Base-by-base conservation (phyloP, 805 yeast species). In the Candida parachauliodes region DNA sequence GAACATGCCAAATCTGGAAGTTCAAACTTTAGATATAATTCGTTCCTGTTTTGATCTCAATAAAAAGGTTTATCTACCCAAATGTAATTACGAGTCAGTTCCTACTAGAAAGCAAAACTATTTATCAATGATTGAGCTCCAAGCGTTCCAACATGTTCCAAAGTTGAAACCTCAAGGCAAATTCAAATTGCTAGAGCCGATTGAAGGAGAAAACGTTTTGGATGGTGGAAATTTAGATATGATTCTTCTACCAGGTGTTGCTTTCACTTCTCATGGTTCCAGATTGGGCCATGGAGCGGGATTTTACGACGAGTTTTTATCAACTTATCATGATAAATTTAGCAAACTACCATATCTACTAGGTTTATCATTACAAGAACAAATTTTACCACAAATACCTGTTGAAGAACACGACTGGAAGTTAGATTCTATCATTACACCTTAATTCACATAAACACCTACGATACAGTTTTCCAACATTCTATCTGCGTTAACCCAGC, bases 241-340 rank as follows among this genome's bases (percentile, higher is more conserved):
- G 8, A 62, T 91, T 5, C 59, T 91, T 5, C 68, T 91, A 0
- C 98, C 98, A 0, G 97, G 95, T 0, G 81, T 91, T 1, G 96
- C 86, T 1, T 89, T 86, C 57, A 73, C 85, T 1, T 46, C 19
- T 4, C 41, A 41, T 1, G 59, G 79, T 16, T 56, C 65, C 9
- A 57, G 98, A 37, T 55, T 91, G 37, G 98, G 98, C 1, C 95
- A 88, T 55, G 98, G 98, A 1, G 91, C 81, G 4, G 98, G 97
- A 0, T 88, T 77, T 57, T 91, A 93, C 56, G 98, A 91, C 55
- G 87, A 82, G 49, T 69, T 51, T 52, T 59, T 62, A 22, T 46
- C 27, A 30, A 47, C 40, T 17, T 54, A 59, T 40, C 12, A 32
- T 10, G 32, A 44, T 10, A 50, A 48, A 32, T 48, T 45, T 37